A percentile compares a stretch with the other conserved stretches of the same genome.
Conservation (phyloP, 140 eudicot genomes). For the Cichorium intybus region DNA sequence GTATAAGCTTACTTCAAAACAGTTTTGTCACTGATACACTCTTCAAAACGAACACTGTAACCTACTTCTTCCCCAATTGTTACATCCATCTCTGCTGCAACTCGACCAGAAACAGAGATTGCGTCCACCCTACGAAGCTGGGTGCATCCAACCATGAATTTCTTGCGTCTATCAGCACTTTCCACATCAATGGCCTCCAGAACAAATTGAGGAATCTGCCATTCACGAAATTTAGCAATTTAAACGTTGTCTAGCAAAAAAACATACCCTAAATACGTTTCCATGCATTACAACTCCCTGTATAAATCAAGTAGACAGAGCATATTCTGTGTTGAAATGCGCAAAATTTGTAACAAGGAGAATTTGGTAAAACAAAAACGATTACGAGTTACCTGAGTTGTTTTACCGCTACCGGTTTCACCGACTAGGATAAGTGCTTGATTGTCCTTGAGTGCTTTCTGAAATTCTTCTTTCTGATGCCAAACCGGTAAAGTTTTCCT, state of each 20-base stretch:
- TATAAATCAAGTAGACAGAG: too few relatives aligned
- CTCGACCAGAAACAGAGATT: slow-evolving; percentile 93
- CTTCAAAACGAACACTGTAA: slow-evolving; percentile 89
- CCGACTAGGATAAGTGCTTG: slow-evolving; percentile 81
- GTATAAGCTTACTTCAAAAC: slow-evolving; percentile 63
- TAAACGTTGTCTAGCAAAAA: too few relatives aligned
- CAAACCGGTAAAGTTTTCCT: slow-evolving; percentile 82
- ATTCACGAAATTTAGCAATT: not conserved
- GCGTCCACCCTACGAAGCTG: slow-evolving; percentile 96
- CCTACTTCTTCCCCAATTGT: slow-evolving; percentile 96
- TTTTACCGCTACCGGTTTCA: slow-evolving; percentile 96
- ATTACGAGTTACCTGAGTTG: slow-evolving; percentile 58
- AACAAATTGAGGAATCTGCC: slow-evolving; percentile 92
- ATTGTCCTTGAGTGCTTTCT: slow-evolving; percentile 52
- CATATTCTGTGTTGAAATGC: too few relatives aligned
- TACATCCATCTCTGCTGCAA: slow-evolving; percentile 96
- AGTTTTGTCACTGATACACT: slow-evolving; percentile 71
- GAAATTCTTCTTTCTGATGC: slow-evolving; percentile 87
- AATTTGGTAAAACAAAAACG: not conserved
- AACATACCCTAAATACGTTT: too few relatives aligned
- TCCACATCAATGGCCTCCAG: slow-evolving; percentile 72
- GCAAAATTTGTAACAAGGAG: too few relatives aligned
- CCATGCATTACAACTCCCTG: too few relatives aligned
- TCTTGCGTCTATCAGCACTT: slow-evolving; percentile 56
- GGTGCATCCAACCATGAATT: slow-evolving; percentile 80